Base-by-base conservation (phyloP, 2,329 filamentous ascomycete genomes). In the Dactylellina drechsleri region DNA sequence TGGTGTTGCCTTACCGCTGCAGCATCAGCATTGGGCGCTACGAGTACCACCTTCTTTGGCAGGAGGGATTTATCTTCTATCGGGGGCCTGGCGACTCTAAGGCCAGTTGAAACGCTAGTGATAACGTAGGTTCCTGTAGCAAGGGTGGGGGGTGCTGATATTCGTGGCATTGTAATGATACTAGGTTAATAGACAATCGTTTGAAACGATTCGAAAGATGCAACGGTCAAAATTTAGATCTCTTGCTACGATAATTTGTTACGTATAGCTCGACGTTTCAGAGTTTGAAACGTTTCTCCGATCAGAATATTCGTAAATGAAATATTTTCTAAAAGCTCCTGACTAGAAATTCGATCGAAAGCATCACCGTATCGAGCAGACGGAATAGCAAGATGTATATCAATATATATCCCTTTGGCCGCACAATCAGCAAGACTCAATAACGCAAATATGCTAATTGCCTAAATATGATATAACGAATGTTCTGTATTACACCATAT, bases 41-140 rank as follows among this genome's bases (percentile, higher is more conserved):
- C 47, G 20, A 58, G 28, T 31, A 49, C 47, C 13, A 73, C 56
- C 15, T 61, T 73, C 56, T 73, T 73, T 12, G 68, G 68, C 13
- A 66, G 23, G 36, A 66, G 60, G 1, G 68, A 73, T 50, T 61
- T 60, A 47, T 73, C 68, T 40, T 73, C 68, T 10, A 28, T 31
- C 28, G 56, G 60, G 20, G 62, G 20, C 50, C 68, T 56, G 15
- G 60, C 59, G 43, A 73, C 50, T 16, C 57, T 66, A 5, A 66
- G 68, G 16, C 50, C 50, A 7, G 61, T 57, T 5, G 47, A 56
- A 16, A 73, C 61, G 18, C 54, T 66, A 12, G 61, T 73, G n/a
- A 73, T 73, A 18, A 57, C 26, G 52, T 73, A 73, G 13, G 18
- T 49, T 8, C 68, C 68, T 23, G 45, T 56, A 41, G 52, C 36